A percentile compares a stretch with the other conserved stretches of the same genome.
Evolutionary conservation across 2,329 filamentous ascomycete species (phyloP).

Genomic region (Spiromastix sp.): DNA sequence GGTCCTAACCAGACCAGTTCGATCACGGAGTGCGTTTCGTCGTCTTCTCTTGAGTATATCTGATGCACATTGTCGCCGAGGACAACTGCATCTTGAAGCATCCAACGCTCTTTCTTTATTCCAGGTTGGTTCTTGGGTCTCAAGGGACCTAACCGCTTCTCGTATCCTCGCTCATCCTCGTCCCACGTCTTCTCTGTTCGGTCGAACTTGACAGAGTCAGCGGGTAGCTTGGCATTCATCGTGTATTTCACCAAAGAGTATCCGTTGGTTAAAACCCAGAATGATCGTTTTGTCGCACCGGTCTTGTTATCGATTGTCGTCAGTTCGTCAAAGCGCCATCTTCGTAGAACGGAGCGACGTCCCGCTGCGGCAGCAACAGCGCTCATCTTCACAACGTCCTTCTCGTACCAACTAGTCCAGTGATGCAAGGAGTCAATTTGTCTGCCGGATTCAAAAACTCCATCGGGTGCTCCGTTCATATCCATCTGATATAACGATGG

Average conservation of each 20-base stretch:
- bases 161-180: constrained; percentile 31
- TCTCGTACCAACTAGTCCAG: constrained; percentile 35
- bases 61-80: constrained; percentile 35
- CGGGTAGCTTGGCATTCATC: constrained; percentile 23
- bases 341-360: constrained; percentile 31
- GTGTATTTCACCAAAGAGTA: constrained; percentile 35
- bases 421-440: constrained; percentile 35
- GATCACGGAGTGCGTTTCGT: constrained; percentile 31
- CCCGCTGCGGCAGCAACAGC: constrained; percentile 31
- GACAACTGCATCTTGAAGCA: constrained; percentile 27
- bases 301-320: constrained; percentile 24
- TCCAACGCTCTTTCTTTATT: constrained; percentile 32
- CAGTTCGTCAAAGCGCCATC: constrained; percentile 35
- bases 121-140: constrained; percentile 30
- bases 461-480: constrained; percentile 31
- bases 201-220: constrained; percentile 33
- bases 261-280: constrained; percentile 36
- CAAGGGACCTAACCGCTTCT: constrained; percentile 29
- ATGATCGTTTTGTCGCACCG: constrained; percentile 25
- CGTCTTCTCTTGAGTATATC: constrained; percentile 30
- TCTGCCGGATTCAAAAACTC: constrained; percentile 33
- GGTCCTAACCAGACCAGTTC: constrained; percentile 35
- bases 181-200: constrained; percentile 35
- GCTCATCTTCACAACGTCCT: constrained; percentile 36
- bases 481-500: constrained; percentile 36